phyloP scores from a whole-genome alignment of 139 green algal genomes.

The Desmodesmus armatus region DNA sequence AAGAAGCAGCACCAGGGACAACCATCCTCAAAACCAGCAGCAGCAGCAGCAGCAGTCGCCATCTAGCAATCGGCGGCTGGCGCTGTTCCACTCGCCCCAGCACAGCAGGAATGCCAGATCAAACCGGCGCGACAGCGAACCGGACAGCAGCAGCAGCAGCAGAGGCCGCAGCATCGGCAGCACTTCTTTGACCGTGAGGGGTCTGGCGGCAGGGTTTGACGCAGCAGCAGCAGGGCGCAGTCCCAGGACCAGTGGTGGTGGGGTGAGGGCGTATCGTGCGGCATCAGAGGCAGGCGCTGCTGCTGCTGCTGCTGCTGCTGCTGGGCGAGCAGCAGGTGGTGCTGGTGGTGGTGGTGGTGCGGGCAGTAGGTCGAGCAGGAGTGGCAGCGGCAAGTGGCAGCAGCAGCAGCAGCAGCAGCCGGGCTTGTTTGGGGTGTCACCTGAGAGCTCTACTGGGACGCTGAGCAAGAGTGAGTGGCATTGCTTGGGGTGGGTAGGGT shows the following conservation, averaged over 20 bases:
- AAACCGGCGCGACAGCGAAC: background rate
- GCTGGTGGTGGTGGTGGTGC: background rate
- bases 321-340: background rate
- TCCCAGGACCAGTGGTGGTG: too few species aligned
- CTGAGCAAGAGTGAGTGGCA: too few species aligned
- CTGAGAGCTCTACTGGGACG: too few species aligned
- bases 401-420: background rate
- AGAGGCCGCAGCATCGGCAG: too few species aligned
- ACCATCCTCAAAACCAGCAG: too few species aligned
- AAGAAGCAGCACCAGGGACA: background rate
- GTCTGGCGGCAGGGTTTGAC: conserved; percentile 24
- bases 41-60: background rate
- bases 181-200: too few species aligned
- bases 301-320: background rate
- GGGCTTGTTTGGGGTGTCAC: too few species aligned
- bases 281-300: background rate
- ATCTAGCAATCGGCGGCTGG: background rate
- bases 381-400: background rate
- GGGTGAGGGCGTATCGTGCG: too few species aligned
- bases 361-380: conserved; percentile 9
- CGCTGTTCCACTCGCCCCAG: conserved; percentile 39
- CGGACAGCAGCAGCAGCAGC: background rate
- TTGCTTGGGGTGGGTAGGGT: too few species aligned
- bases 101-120: background rate
- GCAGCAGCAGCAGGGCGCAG: conserved; percentile 19